phyloP scores from a whole-genome alignment of 257 asterid species.

The Craterostigma plantagineum region DNA sequence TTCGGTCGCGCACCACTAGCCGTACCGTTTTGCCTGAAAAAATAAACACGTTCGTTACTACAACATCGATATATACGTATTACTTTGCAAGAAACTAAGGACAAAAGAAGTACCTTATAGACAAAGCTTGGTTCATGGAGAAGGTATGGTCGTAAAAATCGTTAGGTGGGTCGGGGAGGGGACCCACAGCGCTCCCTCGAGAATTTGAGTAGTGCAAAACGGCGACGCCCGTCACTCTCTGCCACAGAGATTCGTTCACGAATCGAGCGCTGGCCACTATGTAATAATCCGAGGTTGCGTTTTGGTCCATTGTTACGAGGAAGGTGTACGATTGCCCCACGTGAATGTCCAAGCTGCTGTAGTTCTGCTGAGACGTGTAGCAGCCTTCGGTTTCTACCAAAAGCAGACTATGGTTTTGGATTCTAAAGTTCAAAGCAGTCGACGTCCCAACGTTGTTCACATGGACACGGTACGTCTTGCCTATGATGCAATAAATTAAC shows the following conservation, averaged over 20 bases:
- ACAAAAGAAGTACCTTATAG: constrained; percentile 46
- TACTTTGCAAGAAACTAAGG: not conserved
- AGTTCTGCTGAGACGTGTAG: constrained; percentile 75
- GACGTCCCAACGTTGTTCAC: constrained; percentile 87
- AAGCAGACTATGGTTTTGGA: constrained; percentile 74
- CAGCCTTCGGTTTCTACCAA: constrained; percentile 86
- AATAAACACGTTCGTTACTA: too few relatives aligned
- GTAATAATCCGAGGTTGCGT: constrained; percentile 90
- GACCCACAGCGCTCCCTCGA: constrained; percentile 47
- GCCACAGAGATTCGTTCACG: constrained; percentile 79
- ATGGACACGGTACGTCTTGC: constrained; percentile 70
- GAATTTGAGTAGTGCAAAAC: constrained; percentile 78
- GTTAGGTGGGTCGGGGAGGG: constrained; percentile 89
- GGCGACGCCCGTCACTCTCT: constrained; percentile 84
- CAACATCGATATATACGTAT: too few relatives aligned
- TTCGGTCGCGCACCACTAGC: constrained; percentile 99
- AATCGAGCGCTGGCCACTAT: constrained; percentile 86
- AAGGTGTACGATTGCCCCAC: constrained; percentile 88
- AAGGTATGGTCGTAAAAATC: constrained; percentile 41
- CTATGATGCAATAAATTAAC: too few relatives aligned
- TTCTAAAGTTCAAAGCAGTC: constrained; percentile 72
- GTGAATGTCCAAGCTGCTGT: constrained; percentile 62
- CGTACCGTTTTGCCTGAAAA: constrained; percentile 77
- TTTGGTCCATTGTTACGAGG: constrained; percentile 81
- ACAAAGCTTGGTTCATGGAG: constrained; percentile 67